These are phyloP conservation scores for Isatis lusitanica DNA, from an alignment of 441 rosid species.

Conservation along the genomic window DNA sequence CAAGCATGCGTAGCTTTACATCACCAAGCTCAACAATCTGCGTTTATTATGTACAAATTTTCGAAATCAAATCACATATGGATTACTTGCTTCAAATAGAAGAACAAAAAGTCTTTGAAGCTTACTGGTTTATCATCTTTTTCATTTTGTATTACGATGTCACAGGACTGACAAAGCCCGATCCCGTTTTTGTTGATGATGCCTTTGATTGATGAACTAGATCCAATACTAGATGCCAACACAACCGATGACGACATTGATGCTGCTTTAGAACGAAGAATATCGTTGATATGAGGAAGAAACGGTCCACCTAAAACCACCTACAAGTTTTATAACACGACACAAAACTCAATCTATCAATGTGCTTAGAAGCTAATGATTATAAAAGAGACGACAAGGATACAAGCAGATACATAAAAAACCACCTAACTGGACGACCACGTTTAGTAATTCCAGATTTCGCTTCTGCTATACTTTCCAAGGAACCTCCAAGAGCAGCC, in stretches of 20 bases:
- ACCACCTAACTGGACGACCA: conserved; percentile 80
- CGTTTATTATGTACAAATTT: conserved; percentile 6
- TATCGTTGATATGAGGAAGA: conserved; percentile 59
- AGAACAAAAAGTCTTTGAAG: background rate
- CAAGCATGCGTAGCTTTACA: conserved; percentile 68
- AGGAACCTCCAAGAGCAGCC: conserved; percentile 89
- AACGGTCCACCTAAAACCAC: conserved; percentile 79
- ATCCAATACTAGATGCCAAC: conserved; percentile 53
- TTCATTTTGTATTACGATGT: conserved; percentile 48
- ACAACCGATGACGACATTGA: conserved; percentile 40
- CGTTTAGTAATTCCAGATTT: conserved; percentile 83
- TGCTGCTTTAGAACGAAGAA: conserved; percentile 59
- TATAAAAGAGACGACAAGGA: background rate
- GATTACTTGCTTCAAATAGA: background rate
- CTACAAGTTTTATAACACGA: conserved; percentile 38
- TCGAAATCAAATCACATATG: background rate
- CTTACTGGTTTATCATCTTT: conserved; percentile 56
- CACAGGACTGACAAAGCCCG: conserved; percentile 61
- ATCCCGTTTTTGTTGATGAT: conserved; percentile 41
- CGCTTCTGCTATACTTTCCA: conserved; percentile 81
- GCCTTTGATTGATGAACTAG: conserved; percentile 52
- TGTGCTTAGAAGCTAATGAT: conserved; percentile 9
- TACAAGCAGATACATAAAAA: conserved; percentile 2
- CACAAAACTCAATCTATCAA: background rate
- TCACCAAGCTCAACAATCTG: conserved; percentile 67